phyloP scores from a whole-genome alignment of 129 eudicot genomes.

The Flaveria trinervia region DNA sequence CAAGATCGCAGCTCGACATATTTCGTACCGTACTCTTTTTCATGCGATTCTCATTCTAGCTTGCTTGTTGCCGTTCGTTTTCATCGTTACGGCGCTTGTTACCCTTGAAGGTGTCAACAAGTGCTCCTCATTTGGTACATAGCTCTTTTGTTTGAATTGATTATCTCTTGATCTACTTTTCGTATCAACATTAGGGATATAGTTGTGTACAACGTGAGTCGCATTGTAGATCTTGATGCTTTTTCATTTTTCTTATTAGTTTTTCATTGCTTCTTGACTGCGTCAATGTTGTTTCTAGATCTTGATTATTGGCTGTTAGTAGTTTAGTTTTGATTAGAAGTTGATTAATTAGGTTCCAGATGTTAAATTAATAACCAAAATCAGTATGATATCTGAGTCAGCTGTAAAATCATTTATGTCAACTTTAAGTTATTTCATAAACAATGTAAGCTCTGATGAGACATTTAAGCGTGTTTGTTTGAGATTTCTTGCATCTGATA shows the following conservation, averaged over 20 bases:
- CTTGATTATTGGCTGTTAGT: slow-evolving; percentile 25
- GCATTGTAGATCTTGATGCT: slow-evolving; percentile 23
- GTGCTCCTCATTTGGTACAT: slow-evolving; percentile 82
- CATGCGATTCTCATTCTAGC: slow-evolving; percentile 86
- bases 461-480: not conserved
- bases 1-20: slow-evolving; percentile 92
- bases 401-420: not conserved
- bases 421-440: not conserved
- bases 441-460: slow-evolving; percentile 15
- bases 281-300: slow-evolving; percentile 14
- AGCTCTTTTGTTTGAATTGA: not conserved
- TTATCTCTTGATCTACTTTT: slow-evolving; percentile 17
- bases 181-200: slow-evolving; percentile 15
- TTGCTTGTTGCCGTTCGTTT: slow-evolving; percentile 83
- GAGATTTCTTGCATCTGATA: slow-evolving; percentile 8
- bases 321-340: slow-evolving; percentile 4
- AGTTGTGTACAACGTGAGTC: slow-evolving; percentile 8
- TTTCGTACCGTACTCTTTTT: slow-evolving; percentile 86
- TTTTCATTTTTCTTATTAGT: not conserved
- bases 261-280: slow-evolving; percentile 5
- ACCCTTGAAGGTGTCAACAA: slow-evolving; percentile 99
- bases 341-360: slow-evolving; percentile 4
- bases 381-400: not conserved
- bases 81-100: slow-evolving; percentile 91
- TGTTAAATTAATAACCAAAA: not conserved